Percentiles rank a stretch among this genome's conserved stretches.
Conservation (phyloP, 306 rosid species). For the Trifolium fragiferum region DNA sequence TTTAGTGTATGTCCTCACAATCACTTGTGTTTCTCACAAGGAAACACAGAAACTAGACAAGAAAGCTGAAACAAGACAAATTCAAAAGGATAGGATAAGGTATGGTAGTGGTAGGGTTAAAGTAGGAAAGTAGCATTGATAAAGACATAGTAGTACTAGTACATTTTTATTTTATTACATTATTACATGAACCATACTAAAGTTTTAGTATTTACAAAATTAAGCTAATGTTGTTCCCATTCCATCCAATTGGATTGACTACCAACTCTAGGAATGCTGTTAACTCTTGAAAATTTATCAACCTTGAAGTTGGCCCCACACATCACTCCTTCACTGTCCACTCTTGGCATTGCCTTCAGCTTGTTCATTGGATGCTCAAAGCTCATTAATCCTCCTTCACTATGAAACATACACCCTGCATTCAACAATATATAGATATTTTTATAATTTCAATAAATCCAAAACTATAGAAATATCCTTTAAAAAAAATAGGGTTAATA, state of each 20-base stretch:
- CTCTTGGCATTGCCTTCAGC: constrained; percentile 91
- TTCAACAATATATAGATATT: background rate
- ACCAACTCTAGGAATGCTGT: constrained; percentile 91
- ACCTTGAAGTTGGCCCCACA: constrained; percentile 97
- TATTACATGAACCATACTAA: constrained; percentile 9
- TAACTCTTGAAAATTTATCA: constrained; percentile 71
- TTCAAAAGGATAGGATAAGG: background rate
- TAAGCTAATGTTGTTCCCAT: constrained; percentile 61
- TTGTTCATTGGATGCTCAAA: constrained; percentile 98
- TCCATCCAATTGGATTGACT: constrained; percentile 80
- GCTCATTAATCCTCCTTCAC: constrained; percentile 91
- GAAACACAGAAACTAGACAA: constrained; percentile 23
- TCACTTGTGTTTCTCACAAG: background rate
- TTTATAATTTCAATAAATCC: no score
- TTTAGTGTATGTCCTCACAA: no score
- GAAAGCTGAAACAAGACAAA: constrained; percentile 17
- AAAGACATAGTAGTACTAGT: background rate
- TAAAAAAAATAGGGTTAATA: no score
- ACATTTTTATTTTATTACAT: constrained; percentile 31
- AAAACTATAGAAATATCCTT: no score
- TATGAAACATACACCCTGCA: constrained; percentile 91
- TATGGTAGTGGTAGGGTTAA: background rate
- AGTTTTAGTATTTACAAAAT: background rate
- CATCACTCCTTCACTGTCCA: constrained; percentile 90
- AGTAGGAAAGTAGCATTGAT: constrained; percentile 16